These are phyloP conservation scores for Penicillium longicatenatum DNA, from an alignment of 495 filamentous ascomycete species.

Conservation along the genomic window DNA sequence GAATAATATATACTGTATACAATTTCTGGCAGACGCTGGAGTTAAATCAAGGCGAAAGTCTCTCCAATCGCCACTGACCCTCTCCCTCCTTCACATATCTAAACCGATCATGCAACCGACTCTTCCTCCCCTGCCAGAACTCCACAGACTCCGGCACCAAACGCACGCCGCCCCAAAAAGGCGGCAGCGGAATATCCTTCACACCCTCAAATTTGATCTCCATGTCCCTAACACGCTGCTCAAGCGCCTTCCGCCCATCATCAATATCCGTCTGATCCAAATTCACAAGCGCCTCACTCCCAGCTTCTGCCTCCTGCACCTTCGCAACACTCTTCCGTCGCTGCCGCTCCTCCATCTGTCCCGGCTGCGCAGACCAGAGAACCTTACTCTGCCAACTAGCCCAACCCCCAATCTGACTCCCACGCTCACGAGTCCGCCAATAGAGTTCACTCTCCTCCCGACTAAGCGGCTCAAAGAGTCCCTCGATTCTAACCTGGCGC, in stretches of 20 bases:
- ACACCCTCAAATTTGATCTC: constrained; percentile 70
- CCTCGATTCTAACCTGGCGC: constrained; percentile 85
- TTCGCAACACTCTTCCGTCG: constrained; percentile 36
- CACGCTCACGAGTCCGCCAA: constrained; percentile 77
- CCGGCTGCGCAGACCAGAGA: constrained; percentile 48
- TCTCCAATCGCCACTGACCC: constrained; percentile 45
- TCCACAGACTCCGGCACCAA: constrained; percentile 84
- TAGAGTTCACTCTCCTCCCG: constrained; percentile 81
- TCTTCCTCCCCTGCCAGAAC: constrained; percentile 93
- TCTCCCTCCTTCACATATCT: constrained; percentile 66
- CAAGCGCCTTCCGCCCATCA: constrained; percentile 65
- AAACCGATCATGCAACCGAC: constrained; percentile 91
- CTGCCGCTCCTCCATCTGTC: constrained; percentile 24
- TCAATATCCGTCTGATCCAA: constrained; percentile 62
- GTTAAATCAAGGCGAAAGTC: constrained; percentile 39
- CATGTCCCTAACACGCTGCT: constrained; percentile 67
- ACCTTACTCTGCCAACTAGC: constrained; percentile 84
- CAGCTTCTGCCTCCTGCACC: constrained; percentile 39
- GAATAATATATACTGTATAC: neutral
- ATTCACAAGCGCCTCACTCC: constrained; percentile 48
- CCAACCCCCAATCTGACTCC: constrained; percentile 89
- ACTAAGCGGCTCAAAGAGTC: constrained; percentile 64
- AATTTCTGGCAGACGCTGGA: neutral
- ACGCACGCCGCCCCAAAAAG: constrained; percentile 92
- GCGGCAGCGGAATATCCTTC: constrained; percentile 83